These are phyloP conservation scores for Sporisorium graminicola DNA, from an alignment of 1,284 basidiomycete species.

Conservation along the genomic window DNA sequence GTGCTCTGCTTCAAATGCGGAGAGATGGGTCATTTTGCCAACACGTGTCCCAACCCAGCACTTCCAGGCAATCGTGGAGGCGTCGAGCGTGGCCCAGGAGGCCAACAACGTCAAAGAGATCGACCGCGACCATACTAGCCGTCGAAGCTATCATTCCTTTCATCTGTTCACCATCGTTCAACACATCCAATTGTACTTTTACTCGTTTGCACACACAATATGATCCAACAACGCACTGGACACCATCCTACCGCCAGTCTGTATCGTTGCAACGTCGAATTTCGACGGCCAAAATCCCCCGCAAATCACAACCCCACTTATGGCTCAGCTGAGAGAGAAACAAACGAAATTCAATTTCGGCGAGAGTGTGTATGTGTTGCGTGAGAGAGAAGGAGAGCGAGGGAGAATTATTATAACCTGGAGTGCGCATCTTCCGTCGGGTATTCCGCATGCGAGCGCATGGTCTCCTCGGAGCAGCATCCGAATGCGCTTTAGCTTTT, in stretches of 20 bases:
- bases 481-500: not conserved
- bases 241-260: too few relatives aligned
- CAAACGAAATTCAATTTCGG: too few relatives aligned
- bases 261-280: too few relatives aligned
- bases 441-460: not conserved
- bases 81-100: slow-evolving; percentile 50
- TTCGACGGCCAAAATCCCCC: too few relatives aligned
- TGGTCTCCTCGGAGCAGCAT: not conserved
- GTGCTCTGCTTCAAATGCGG: slow-evolving; percentile 68
- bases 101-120: slow-evolving; percentile 26
- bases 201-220: not conserved
- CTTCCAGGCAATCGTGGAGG: slow-evolving; percentile 62
- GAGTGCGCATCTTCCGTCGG: too few relatives aligned
- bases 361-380: too few relatives aligned
- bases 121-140: slow-evolving; percentile 39
- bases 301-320: too few relatives aligned
- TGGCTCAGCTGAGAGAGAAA: too few relatives aligned
- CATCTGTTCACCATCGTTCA: not conserved
- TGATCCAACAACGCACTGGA: not conserved
- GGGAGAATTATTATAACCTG: too few relatives aligned
- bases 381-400: too few relatives aligned
- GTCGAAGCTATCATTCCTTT: not conserved
- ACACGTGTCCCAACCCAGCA: slow-evolving; percentile 62
- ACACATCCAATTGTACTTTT: not conserved
- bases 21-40: slow-evolving; percentile 67